A percentile compares a stretch with the other conserved stretches of the same genome.
Conservation (phyloP, 768 basidiomycete genomes). For the Psilocybe cubensis region DNA sequence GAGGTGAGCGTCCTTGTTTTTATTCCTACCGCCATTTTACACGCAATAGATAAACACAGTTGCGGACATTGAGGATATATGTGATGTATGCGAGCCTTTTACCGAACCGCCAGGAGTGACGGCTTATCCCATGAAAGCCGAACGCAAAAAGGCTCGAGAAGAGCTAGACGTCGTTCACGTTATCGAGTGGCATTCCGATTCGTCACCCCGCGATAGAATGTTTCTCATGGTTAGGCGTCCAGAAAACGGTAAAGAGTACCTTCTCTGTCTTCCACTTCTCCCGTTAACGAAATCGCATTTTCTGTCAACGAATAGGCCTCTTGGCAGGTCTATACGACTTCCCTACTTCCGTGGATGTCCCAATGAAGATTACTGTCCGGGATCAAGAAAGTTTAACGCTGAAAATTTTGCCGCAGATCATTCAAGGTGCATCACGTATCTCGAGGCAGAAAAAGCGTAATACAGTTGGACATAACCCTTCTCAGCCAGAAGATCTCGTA, state of each 20-base stretch:
- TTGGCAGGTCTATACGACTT: conserved; percentile 91
- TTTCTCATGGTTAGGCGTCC: conserved; percentile 85
- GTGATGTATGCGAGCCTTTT: conserved; percentile 68
- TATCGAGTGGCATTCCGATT: conserved; percentile 69
- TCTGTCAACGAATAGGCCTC: conserved; percentile 60
- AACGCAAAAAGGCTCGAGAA: conserved; percentile 81
- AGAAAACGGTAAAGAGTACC: conserved; percentile 67
- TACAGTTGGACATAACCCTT: conserved; percentile 10
- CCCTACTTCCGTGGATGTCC: conserved; percentile 65
- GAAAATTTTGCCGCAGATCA: conserved; percentile 45
- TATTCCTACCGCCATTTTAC: conserved; percentile 5
- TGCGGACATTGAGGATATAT: conserved; percentile 79
- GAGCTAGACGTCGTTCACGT: conserved; percentile 87
- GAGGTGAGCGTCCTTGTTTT: conserved; percentile 12
- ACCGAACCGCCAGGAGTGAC: conserved; percentile 50
- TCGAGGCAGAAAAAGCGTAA: neutral
- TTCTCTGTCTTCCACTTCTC: conserved; percentile 3
- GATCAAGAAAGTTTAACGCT: conserved; percentile 38
- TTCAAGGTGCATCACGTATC: conserved; percentile 17
- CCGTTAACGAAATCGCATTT: conserved; percentile 6
- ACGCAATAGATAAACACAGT: conserved; percentile 16
- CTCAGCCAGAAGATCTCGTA: conserved; percentile 16
- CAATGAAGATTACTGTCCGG: conserved; percentile 43
- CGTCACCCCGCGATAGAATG: conserved; percentile 45
- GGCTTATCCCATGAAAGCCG: conserved; percentile 85